Conservation (phyloP, 768 basidiomycete species). For the Rhizopogon vinicolor region DNA sequence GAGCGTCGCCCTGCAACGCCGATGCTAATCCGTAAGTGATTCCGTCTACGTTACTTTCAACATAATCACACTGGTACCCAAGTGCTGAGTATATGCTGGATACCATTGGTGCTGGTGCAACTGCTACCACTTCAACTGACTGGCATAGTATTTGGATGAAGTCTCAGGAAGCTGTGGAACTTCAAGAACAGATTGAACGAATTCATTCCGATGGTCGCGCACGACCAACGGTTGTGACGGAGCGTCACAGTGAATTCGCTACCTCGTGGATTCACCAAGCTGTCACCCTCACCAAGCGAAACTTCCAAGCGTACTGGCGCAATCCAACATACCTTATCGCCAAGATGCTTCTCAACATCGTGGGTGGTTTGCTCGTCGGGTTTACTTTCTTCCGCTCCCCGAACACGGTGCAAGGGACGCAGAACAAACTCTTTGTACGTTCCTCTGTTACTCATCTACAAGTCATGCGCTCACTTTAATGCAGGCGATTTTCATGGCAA, state of each 20-base stretch:
- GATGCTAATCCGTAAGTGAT: conserved; percentile 20
- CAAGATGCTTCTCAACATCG: conserved; percentile 33
- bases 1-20: conserved; percentile 12
- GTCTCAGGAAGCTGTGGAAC: conserved; percentile 32
- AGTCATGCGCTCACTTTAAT: not conserved
- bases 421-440: conserved; percentile 39
- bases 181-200: conserved; percentile 37
- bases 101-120: conserved; percentile 54
- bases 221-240: conserved; percentile 16
- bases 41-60: not conserved
- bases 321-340: conserved; percentile 35
- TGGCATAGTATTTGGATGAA: conserved; percentile 49
- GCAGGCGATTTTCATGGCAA: conserved; percentile 48
- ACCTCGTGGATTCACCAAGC: conserved; percentile 37
- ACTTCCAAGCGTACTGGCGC: conserved; percentile 32
- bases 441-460: not conserved
- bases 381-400: conserved; percentile 37
- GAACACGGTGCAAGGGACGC: conserved; percentile 34
- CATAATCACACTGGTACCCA: conserved; percentile 5
- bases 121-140: conserved; percentile 36
- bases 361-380: conserved; percentile 33
- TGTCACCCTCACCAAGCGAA: conserved; percentile 24
- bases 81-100: conserved; percentile 46
- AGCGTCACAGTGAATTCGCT: conserved; percentile 27
- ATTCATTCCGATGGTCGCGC: conserved; percentile 36